Conservation (phyloP, 108 stramenopile species). For the Cyclotella cryptica region DNA sequence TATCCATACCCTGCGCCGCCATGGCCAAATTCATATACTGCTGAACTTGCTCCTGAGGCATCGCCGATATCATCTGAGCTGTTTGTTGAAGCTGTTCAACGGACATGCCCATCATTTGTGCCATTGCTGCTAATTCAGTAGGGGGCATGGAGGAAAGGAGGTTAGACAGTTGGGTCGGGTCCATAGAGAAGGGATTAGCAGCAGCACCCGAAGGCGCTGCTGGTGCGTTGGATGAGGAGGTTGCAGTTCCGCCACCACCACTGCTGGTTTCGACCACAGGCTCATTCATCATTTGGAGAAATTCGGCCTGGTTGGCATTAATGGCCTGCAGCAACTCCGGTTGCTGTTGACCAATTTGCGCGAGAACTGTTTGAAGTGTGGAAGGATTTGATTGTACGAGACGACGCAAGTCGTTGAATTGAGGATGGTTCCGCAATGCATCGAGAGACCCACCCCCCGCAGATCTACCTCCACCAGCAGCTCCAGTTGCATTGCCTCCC, state of each 20-base stretch:
- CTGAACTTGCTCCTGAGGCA: slow-evolving; percentile 95
- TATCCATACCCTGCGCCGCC: slow-evolving; percentile 64
- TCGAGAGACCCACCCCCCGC: slow-evolving; percentile 60
- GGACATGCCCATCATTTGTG: slow-evolving; percentile 91
- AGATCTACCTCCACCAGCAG: slow-evolving; percentile 46
- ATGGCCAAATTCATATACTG: slow-evolving; percentile 88
- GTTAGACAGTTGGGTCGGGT: slow-evolving; percentile 88
- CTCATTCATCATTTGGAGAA: slow-evolving; percentile 98
- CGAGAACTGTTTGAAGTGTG: slow-evolving; percentile 86
- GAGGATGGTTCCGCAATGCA: slow-evolving; percentile 92
- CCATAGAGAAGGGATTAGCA: slow-evolving; percentile 70
- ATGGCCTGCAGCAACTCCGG: slow-evolving; percentile 92
- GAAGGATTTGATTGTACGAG: slow-evolving; percentile 94
- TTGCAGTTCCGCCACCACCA: slow-evolving; percentile 26
- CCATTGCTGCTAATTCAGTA: slow-evolving; percentile 90
- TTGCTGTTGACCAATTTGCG: slow-evolving; percentile 92
- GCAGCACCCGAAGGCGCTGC: slow-evolving; percentile 38
- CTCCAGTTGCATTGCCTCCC: slow-evolving; percentile 25
- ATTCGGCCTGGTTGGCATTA: slow-evolving; percentile 93
- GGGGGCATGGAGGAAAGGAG: slow-evolving; percentile 89
- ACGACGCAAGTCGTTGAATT: slow-evolving; percentile 91
- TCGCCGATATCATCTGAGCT: slow-evolving; percentile 88
- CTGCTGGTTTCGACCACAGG: slow-evolving; percentile 75
- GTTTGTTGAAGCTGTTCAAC: slow-evolving; percentile 92
- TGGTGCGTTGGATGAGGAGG: slow-evolving; percentile 43